Evolutionary conservation across 345 rosid genomes (phyloP).

Genomic region (Isatis tinctoria): DNA sequence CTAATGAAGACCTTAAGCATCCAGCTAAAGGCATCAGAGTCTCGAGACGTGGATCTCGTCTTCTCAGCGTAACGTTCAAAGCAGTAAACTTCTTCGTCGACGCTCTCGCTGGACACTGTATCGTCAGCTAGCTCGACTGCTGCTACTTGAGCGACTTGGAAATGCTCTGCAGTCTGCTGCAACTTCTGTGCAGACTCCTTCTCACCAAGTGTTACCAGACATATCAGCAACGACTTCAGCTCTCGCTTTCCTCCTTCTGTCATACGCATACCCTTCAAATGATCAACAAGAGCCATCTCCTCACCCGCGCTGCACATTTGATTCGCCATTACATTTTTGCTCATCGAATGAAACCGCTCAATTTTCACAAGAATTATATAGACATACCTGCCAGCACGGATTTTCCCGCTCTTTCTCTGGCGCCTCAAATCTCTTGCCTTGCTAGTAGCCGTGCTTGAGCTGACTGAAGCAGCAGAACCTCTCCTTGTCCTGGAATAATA

Average conservation of each 20-base stretch:
- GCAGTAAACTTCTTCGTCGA: slow-evolving; percentile 54
- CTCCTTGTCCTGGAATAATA: slow-evolving; percentile 57
- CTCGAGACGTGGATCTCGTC: slow-evolving; percentile 38
- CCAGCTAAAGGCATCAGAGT: slow-evolving; percentile 65
- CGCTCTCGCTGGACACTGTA: slow-evolving; percentile 45
- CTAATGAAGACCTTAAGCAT: slow-evolving; percentile 59
- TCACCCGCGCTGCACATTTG: slow-evolving; percentile 72
- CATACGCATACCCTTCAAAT: slow-evolving; percentile 80
- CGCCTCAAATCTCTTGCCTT: slow-evolving; percentile 70
- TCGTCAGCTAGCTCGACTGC: slow-evolving; percentile 83
- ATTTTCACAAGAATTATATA: neutral
- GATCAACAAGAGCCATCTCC: slow-evolving; percentile 93
- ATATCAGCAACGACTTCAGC: slow-evolving; percentile 67
- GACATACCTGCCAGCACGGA: slow-evolving; percentile 90
- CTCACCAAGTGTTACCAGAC: slow-evolving; percentile 68
- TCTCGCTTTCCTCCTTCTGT: slow-evolving; percentile 68
- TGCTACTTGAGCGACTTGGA: slow-evolving; percentile 71
- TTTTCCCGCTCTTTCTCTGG: slow-evolving; percentile 73
- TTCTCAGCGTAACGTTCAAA: slow-evolving; percentile 51
- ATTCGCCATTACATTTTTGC: neutral
- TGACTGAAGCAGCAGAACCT: slow-evolving; percentile 66
- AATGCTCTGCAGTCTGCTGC: slow-evolving; percentile 63
- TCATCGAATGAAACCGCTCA: neutral
- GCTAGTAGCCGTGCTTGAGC: slow-evolving; percentile 57
- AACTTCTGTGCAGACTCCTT: slow-evolving; percentile 66